Conservation (phyloP, 371 early-diverging fungal genomes). For the Mucor circinelloides region DNA sequence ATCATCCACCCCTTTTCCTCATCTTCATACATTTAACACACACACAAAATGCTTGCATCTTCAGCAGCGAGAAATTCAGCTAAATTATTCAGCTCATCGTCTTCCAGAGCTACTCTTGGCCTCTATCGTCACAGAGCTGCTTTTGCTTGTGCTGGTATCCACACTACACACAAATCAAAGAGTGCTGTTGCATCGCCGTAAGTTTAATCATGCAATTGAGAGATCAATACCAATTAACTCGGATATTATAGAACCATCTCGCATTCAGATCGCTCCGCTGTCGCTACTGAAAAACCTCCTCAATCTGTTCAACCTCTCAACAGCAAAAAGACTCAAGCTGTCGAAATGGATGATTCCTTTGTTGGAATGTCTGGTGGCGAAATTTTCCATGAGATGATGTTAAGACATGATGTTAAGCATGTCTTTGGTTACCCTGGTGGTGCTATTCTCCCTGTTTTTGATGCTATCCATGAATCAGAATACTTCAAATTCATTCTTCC, state of each 20-base stretch:
- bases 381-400: slow-evolving; percentile 98
- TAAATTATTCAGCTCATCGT: slow-evolving; percentile 9
- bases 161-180: slow-evolving; percentile 26
- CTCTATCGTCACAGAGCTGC: slow-evolving; percentile 18
- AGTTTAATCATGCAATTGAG: not conserved
- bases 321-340: slow-evolving; percentile 14
- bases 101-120: not conserved
- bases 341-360: slow-evolving; percentile 69
- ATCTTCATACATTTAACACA: not conserved
- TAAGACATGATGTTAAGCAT: slow-evolving; percentile 88
- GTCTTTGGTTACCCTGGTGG: slow-evolving; percentile 98
- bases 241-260: slow-evolving; percentile 15
- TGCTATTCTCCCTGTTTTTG: slow-evolving; percentile 96
- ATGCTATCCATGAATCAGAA: slow-evolving; percentile 94
- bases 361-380: slow-evolving; percentile 97
- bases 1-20: not conserved
- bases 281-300: slow-evolving; percentile 18
- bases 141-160: slow-evolving; percentile 20
- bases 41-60: slow-evolving; percentile 20
- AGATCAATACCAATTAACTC: not conserved
- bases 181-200: slow-evolving; percentile 26
- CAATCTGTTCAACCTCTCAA: slow-evolving; percentile 31
- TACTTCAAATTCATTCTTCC: slow-evolving; percentile 95
- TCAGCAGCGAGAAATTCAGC: slow-evolving; percentile 17
- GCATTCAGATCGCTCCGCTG: slow-evolving; percentile 22